These are phyloP conservation scores for Ceratocystis destructans DNA, from an alignment of 2,329 filamentous ascomycete genomes.

Conservation along the genomic window DNA sequence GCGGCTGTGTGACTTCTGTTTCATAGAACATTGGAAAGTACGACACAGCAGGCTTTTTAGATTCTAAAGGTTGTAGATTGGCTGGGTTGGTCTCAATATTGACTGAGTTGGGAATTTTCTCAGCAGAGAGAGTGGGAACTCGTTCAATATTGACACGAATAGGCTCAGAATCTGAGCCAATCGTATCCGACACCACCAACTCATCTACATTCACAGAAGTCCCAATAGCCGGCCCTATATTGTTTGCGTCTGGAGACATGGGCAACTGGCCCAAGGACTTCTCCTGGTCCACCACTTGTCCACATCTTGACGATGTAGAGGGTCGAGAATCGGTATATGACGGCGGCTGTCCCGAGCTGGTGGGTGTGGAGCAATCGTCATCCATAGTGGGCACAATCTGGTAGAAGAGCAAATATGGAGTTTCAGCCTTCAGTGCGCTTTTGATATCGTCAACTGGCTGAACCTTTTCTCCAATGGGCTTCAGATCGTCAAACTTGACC, in stretches of 20 bases:
- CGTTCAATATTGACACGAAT: conserved; percentile 14
- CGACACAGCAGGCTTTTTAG: background rate
- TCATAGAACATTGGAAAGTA: conserved; percentile 16
- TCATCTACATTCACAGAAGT: background rate
- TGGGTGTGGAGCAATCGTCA: conserved; percentile 38
- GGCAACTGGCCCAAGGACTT: background rate
- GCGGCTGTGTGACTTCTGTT: background rate
- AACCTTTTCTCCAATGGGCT: conserved; percentile 49
- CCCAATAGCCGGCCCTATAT: background rate
- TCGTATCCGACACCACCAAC: background rate
- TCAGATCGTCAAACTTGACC: conserved; percentile 87
- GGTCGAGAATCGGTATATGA: conserved; percentile 43
- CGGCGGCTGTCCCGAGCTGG: conserved; percentile 39
- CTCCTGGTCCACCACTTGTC: background rate
- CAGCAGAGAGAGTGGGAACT: conserved; percentile 13
- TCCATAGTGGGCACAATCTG: conserved; percentile 82
- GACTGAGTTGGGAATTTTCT: conserved; percentile 12
- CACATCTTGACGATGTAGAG: conserved; percentile 20
- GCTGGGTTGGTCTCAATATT: background rate
- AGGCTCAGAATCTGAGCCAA: background rate
- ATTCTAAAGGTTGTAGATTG: background rate
- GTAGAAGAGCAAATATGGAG: conserved; percentile 89
- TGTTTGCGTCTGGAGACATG: background rate
- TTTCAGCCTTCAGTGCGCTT: conserved; percentile 66
- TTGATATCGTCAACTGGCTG: conserved; percentile 64